Evolutionary conservation across 176 grass and related monocot genomes (phyloP).

Genomic region (barley (Hordeum vulgare)): DNA sequence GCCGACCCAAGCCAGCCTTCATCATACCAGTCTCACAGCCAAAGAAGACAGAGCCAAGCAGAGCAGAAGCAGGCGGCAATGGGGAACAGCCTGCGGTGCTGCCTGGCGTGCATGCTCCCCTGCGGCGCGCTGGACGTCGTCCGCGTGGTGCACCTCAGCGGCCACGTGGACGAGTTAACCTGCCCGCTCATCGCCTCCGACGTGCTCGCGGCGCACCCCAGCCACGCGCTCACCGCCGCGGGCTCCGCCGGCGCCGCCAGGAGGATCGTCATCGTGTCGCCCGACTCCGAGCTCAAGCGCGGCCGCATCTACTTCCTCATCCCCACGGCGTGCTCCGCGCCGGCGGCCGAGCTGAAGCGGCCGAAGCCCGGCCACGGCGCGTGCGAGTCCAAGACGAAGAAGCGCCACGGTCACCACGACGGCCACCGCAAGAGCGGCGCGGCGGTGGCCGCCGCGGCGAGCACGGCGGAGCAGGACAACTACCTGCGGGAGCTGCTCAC

Average conservation of each 20-base stretch:
- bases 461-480: conserved; percentile 57
- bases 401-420: background rate
- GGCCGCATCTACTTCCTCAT: conserved; percentile 88
- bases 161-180: conserved; percentile 79
- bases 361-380: conserved; percentile 5
- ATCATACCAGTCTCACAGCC: background rate
- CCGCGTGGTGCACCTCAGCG: conserved; percentile 84
- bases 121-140: conserved; percentile 92
- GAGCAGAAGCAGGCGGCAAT: conserved; percentile 16
- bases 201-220: conserved; percentile 77
- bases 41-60: background rate
- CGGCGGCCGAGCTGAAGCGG: conserved; percentile 38
- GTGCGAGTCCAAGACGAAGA: conserved; percentile 14
- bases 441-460: background rate
- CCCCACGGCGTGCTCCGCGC: conserved; percentile 47
- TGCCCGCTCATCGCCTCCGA: conserved; percentile 53
- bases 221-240: conserved; percentile 72
- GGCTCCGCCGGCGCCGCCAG: conserved; percentile 38
- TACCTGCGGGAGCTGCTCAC: conserved; percentile 58
- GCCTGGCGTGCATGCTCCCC: conserved; percentile 88
- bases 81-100: conserved; percentile 94
- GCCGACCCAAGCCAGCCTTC: conserved; percentile 10
- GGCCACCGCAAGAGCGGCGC: background rate
- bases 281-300: conserved; percentile 70
- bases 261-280: conserved; percentile 62